Evolutionary conservation across 1,284 basidiomycete species (phyloP).

Genomic region (Vanrija pseudolonga): DNA sequence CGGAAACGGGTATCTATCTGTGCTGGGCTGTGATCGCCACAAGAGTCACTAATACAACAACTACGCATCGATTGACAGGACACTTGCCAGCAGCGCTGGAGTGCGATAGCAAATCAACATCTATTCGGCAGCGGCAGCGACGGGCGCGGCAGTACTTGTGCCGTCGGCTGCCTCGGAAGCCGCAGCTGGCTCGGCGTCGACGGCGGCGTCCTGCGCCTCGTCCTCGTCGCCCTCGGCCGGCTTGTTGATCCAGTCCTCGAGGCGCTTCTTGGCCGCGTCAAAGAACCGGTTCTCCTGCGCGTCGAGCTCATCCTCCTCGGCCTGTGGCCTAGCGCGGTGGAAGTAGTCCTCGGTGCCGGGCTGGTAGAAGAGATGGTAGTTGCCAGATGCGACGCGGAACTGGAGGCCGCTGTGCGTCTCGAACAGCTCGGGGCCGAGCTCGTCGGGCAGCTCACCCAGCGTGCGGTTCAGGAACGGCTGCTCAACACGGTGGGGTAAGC

Average conservation of each 20-base stretch:
- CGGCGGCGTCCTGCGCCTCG: background rate
- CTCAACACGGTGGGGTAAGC: constrained; percentile 55
- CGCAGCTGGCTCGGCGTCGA: background rate
- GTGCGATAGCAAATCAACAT: background rate
- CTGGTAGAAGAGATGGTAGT: constrained; percentile 72
- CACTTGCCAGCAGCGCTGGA: too few species aligned
- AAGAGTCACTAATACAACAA: constrained; percentile 5
- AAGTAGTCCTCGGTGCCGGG: constrained; percentile 49
- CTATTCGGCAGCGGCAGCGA: background rate
- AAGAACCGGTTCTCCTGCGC: constrained; percentile 13
- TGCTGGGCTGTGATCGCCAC: too few species aligned
- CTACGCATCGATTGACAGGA: background rate
- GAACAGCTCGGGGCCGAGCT: constrained; percentile 16
- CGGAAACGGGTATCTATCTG: too few species aligned
- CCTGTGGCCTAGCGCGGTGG: constrained; percentile 22
- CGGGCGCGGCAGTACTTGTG: background rate
- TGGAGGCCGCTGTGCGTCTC: constrained; percentile 53
- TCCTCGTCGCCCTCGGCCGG: constrained; percentile 20
- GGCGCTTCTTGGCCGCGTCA: constrained; percentile 18
- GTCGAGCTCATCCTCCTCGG: constrained; percentile 6
- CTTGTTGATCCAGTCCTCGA: constrained; percentile 28
- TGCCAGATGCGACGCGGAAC: constrained; percentile 56
- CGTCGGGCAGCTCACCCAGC: constrained; percentile 17
- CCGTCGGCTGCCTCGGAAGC: background rate
- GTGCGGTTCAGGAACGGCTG: constrained; percentile 67